Evolutionary conservation across 139 green algal genomes (phyloP).

Genomic region (Tetraselmis chui): DNA sequence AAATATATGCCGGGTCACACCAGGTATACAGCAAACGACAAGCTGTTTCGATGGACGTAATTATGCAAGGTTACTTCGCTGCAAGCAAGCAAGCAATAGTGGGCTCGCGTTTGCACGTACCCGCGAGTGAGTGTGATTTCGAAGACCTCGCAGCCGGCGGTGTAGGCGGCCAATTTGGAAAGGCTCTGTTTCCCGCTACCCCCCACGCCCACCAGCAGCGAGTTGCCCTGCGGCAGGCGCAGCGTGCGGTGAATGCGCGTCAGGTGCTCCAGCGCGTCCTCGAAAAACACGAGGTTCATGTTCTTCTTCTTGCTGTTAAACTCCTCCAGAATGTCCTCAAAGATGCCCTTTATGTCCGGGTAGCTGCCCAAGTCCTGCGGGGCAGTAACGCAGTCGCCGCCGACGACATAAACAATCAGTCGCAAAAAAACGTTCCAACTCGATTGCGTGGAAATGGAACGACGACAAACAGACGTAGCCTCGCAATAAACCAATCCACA

Average conservation of each 20-base stretch:
- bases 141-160: slow-evolving; percentile 65
- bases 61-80: no score
- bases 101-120: no score
- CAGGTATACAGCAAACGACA: no score
- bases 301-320: slow-evolving; percentile 65
- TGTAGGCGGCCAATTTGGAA: slow-evolving; percentile 47
- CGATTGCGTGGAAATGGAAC: no score
- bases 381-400: no score
- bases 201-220: slow-evolving; percentile 55
- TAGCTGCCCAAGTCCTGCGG: slow-evolving; percentile 52
- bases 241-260: slow-evolving; percentile 69
- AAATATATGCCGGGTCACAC: no score
- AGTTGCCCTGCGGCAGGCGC: slow-evolving; percentile 46
- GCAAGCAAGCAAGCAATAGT: no score
- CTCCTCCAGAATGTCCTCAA: slow-evolving; percentile 58
- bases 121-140: slow-evolving; percentile 80
- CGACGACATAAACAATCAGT: no score
- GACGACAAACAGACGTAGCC: no score
- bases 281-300: slow-evolving; percentile 79
- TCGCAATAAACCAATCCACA: no score
- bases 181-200: slow-evolving; percentile 57
- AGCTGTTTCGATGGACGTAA: no score
- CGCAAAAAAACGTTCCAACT: no score
- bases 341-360: slow-evolving; percentile 52
- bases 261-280: slow-evolving; percentile 77